A percentile compares a stretch with the other conserved stretches of the same genome.
Conservation (phyloP, 225 moss, liverwort and hornwort species). For the Polytrichum commune region DNA sequence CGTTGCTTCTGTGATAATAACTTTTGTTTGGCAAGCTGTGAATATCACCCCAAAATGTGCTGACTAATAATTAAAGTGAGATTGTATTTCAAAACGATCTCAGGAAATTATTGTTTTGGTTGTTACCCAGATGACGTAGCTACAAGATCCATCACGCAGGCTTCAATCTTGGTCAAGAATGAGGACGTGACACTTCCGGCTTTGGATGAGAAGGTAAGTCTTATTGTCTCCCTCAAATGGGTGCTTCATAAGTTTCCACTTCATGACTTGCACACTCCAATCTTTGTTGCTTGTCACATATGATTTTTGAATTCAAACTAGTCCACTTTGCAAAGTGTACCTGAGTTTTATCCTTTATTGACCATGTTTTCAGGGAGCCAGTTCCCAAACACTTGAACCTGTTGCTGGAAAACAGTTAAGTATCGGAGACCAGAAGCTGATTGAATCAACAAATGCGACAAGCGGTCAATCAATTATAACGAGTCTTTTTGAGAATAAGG, state of each 20-base stretch:
- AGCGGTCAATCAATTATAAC: background rate
- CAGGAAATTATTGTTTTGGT: too few relatives aligned
- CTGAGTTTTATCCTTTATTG: background rate
- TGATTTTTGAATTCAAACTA: background rate
- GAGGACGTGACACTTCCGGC: conserved; percentile 33
- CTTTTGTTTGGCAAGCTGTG: too few relatives aligned
- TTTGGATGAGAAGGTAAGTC: conserved; percentile 34
- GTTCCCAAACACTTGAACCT: conserved; percentile 19
- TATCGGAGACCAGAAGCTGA: conserved; percentile 18
- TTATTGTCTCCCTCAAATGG: background rate
- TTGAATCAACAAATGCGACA: conserved; percentile 10
- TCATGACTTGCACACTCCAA: background rate
- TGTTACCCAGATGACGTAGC: conserved; percentile 20
- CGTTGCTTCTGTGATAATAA: too few relatives aligned
- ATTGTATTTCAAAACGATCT: too few relatives aligned
- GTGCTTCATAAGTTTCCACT: background rate
- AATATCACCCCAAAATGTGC: too few relatives aligned
- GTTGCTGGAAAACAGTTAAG: conserved; percentile 19
- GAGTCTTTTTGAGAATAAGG: background rate
- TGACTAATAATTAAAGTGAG: too few relatives aligned
- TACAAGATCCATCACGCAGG: conserved; percentile 24
- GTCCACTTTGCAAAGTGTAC: background rate
- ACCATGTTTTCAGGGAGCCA: conserved; percentile 32
- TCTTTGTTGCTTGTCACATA: background rate
- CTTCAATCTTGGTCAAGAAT: conserved; percentile 28